phyloP scores from a whole-genome alignment of 352 stramenopile species.

The Phytophthora tentaculata region DNA sequence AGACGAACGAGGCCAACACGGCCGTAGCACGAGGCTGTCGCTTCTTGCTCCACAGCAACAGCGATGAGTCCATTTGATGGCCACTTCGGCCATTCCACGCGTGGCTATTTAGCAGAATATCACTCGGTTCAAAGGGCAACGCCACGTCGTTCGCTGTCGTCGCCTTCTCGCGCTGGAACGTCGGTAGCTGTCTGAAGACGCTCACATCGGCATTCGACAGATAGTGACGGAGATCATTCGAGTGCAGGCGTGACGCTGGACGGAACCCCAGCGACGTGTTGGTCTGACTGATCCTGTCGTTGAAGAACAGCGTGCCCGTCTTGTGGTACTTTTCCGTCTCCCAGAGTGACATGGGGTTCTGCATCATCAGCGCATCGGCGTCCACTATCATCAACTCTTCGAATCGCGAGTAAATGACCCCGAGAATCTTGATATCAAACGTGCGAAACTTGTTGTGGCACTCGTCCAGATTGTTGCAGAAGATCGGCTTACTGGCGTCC shows the following conservation, averaged over 20 bases:
- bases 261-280: constrained; percentile 40
- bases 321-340: constrained; percentile 32
- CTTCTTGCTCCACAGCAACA: constrained; percentile 65
- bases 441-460: constrained; percentile 46
- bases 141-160: constrained; percentile 15
- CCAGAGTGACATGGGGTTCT: constrained; percentile 48
- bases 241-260: constrained; percentile 20
- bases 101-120: constrained; percentile 50
- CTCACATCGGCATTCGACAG: constrained; percentile 47
- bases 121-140: constrained; percentile 45
- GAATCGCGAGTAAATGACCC: constrained; percentile 51
- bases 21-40: constrained; percentile 54
- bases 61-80: constrained; percentile 66
- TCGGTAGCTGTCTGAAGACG: constrained; percentile 41
- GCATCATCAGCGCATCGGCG: constrained; percentile 49
- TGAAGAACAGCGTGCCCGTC: constrained; percentile 62
- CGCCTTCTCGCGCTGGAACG: constrained; percentile 32
- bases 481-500: constrained; percentile 34
- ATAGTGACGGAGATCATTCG: constrained; percentile 46
- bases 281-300: constrained; percentile 52
- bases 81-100: constrained; percentile 56
- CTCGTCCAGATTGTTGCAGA: constrained; percentile 41
- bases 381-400: constrained; percentile 64
- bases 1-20: constrained; percentile 52
- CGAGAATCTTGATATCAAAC: constrained; percentile 43